A percentile compares a stretch with the other conserved stretches of the same genome.
Evolutionary conservation across 805 yeast genomes (phyloP).

Genomic region (Spencermartinsiella europaea): DNA sequence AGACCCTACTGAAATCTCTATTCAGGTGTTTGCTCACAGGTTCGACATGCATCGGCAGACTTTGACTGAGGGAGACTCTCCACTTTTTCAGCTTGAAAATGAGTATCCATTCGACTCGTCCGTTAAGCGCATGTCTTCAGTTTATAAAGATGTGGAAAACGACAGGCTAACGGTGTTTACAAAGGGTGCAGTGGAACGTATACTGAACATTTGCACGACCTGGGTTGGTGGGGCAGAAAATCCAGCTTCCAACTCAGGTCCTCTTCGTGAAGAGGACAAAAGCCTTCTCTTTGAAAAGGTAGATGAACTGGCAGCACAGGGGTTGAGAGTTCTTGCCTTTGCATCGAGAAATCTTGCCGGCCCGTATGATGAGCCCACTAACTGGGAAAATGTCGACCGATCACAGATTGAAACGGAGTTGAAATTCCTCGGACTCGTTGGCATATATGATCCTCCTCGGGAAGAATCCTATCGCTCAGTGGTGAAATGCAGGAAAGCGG

Average conservation of each 20-base stretch:
- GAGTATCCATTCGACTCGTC: conserved; percentile 76
- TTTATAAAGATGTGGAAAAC: conserved; percentile 39
- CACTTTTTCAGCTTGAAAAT: conserved; percentile 40
- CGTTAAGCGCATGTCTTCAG: conserved; percentile 65
- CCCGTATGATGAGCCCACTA: conserved; percentile 20
- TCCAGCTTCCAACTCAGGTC: conserved; percentile 20
- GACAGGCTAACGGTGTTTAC: conserved; percentile 40
- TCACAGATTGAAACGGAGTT: conserved; percentile 47
- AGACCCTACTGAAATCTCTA: conserved; percentile 86
- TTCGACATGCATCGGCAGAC: conserved; percentile 32
- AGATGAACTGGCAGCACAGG: conserved; percentile 56
- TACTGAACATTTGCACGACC: conserved; percentile 48
- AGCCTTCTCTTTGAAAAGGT: conserved; percentile 48
- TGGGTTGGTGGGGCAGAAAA: conserved; percentile 41
- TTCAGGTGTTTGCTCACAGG: conserved; percentile 69
- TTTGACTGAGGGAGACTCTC: conserved; percentile 36
- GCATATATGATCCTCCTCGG: conserved; percentile 79
- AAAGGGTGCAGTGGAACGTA: conserved; percentile 75
- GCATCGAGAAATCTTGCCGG: conserved; percentile 39
- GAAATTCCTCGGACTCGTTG: conserved; percentile 61
- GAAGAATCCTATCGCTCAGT: conserved; percentile 63
- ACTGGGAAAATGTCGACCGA: conserved; percentile 27
- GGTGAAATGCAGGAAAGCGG: conserved; percentile 63
- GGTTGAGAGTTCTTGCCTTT: conserved; percentile 69
- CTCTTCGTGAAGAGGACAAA: conserved; percentile 39